Base-by-base conservation (phyloP, 768 basidiomycete genomes). In the Rhizopogon sp. region DNA sequence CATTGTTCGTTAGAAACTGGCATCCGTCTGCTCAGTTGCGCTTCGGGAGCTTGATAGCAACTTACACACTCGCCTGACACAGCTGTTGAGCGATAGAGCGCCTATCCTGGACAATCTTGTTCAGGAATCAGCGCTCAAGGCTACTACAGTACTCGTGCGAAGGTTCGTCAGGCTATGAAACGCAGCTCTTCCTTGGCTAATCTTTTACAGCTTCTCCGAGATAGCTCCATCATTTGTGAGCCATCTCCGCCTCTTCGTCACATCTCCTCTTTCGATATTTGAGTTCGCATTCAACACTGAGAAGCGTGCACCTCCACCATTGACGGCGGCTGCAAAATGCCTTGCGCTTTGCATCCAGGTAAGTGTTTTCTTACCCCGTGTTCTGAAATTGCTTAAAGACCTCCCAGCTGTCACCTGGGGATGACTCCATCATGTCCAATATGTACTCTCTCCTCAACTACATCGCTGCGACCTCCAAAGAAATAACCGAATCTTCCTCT, bases 381-480 rank as follows among this genome's bases (percentile, higher is more conserved):
- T n/a, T 55, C 10, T 35, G 41, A 49, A 17, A 8, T 56, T 14
- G 14, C 40, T 29, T 60, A 46, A 59, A 55, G 22, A 49, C 58
- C 9, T 39, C 42, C 39, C 57, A 93, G 91, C 75, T 92, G 39
- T 85, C 90, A 14, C 87, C 90, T 14, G 90, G 90, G 42, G 90
- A 93, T 60, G 93, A 94, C 65, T 79, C 93, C 39, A 80, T 90
- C 66, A 87, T 94, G 82, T 98, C 95, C 3, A 92, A 94, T 61
- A 88, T 98, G 85, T 98, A 98, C 69, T 97, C 96, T 5, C 80
- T 98, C 11, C 78, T 98, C 56, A 98, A 98, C 66, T 89, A 90
- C 67, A 87, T 98, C 56, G 84, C 90, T 1, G 84, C 89, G 3
- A 85, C 91, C 2, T 87, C 85, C 74, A 90, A 88, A 64, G 89